Percentiles rank a stretch among this genome's conserved stretches.
phyloP scores from a whole-genome alignment of 176 grass and related monocot genomes.

The Elymus sibiricus region DNA sequence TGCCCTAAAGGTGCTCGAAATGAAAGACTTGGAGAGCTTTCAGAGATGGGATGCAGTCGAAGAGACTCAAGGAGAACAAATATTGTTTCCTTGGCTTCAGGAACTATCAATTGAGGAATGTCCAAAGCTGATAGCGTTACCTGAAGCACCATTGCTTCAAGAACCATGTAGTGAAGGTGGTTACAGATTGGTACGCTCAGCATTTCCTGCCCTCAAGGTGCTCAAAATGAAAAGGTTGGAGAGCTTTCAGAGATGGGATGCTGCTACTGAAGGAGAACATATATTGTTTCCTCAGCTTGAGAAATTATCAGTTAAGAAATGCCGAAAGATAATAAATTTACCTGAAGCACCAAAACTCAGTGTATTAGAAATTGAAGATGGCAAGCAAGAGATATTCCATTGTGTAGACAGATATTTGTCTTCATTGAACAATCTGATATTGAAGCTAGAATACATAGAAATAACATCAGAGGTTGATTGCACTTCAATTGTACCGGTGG shows the following conservation, averaged over 20 bases:
- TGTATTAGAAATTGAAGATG: accelerated
- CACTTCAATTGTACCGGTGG: background rate
- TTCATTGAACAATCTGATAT: background rate
- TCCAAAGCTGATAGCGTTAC: background rate
- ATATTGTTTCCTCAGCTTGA: background rate
- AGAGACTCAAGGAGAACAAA: too few species aligned
- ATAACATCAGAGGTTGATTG: background rate
- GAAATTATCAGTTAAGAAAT: accelerated
- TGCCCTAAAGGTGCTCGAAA: background rate
- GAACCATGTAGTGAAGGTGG: too few species aligned
- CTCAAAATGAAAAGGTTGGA: too few species aligned
- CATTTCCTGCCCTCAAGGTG: too few species aligned
- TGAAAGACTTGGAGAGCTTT: accelerated
- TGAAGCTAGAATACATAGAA: background rate
- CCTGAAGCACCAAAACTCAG: background rate
- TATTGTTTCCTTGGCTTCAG: background rate
- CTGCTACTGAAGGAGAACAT: too few species aligned
- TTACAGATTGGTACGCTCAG: too few species aligned
- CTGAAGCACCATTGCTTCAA: too few species aligned
- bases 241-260: too few species aligned
- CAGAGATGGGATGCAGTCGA: background rate
- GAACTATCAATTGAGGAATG: accelerated
- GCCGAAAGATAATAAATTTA: background rate
- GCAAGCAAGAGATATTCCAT: background rate
- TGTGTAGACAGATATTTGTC: background rate